Evolutionary conservation across 108 stramenopile species (phyloP).

Genomic region (Nitzschia inconspicua): DNA sequence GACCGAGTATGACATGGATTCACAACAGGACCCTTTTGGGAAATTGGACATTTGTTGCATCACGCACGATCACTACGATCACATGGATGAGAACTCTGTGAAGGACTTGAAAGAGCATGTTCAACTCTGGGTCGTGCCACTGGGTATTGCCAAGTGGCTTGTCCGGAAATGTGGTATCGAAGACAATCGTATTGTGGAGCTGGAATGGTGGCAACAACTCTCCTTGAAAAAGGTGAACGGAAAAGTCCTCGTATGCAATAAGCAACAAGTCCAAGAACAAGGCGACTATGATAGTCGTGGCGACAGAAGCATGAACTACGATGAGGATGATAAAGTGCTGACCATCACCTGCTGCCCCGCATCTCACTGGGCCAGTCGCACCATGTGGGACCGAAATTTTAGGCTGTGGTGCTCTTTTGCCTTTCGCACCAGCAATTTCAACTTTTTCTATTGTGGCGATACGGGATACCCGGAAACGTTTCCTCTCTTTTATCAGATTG

Average conservation of each 20-base stretch:
- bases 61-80: conserved; percentile 89
- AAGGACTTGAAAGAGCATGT: conserved; percentile 49
- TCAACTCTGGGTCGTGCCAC: conserved; percentile 68
- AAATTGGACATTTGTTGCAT: conserved; percentile 73
- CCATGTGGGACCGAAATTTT: conserved; percentile 81
- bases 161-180: conserved; percentile 48
- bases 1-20: conserved; percentile 42
- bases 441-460: conserved; percentile 34
- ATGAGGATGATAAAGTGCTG: background rate
- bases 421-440: conserved; percentile 25
- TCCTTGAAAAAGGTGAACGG: conserved; percentile 13
- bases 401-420: conserved; percentile 90
- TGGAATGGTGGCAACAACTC: conserved; percentile 89
- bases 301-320: background rate
- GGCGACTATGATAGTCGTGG: background rate
- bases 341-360: conserved; percentile 80
- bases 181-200: conserved; percentile 59
- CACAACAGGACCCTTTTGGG: conserved; percentile 25
- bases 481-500: conserved; percentile 84
- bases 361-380: conserved; percentile 89
- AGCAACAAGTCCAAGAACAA: no score
- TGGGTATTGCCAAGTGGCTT: conserved; percentile 75
- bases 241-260: background rate
- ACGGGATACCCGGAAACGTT: conserved; percentile 37
- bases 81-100: conserved; percentile 63